A percentile compares a stretch with the other conserved stretches of the same genome.
Conservation (phyloP, 2,329 filamentous ascomycete genomes). For the Aspergillus spinulosporus region DNA sequence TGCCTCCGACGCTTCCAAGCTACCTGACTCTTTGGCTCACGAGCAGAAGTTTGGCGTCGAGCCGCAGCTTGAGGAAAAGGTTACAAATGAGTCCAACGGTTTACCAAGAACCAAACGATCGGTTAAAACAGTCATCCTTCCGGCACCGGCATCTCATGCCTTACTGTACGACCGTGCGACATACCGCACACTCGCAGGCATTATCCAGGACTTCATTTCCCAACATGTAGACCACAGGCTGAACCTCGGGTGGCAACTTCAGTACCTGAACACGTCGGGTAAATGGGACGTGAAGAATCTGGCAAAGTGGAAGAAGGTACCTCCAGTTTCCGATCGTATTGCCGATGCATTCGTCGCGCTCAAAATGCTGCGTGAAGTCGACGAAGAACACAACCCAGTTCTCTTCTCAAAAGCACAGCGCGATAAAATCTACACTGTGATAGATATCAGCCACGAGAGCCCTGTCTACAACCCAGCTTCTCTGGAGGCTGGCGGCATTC, state of each 20-base stretch:
- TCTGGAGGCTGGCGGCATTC: conserved; percentile 65
- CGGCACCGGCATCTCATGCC: conserved; percentile 76
- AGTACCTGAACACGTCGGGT: conserved; percentile 81
- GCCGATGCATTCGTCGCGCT: conserved; percentile 80
- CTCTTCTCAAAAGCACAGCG: conserved; percentile 70
- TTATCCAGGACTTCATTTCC: conserved; percentile 79
- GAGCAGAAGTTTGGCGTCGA: conserved; percentile 33
- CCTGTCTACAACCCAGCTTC: conserved; percentile 82
- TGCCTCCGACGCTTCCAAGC: conserved; percentile 34
- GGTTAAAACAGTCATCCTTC: conserved; percentile 70
- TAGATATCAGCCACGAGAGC: conserved; percentile 88
- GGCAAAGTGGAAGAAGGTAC: conserved; percentile 81
- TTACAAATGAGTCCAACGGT: conserved; percentile 5
- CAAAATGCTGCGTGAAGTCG: conserved; percentile 89
- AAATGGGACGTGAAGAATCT: conserved; percentile 99
- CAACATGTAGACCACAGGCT: conserved; percentile 74
- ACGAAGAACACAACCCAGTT: conserved; percentile 75
- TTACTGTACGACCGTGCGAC: conserved; percentile 77
- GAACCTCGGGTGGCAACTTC: conserved; percentile 84
- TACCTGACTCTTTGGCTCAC: conserved; percentile 25
- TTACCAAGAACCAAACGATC: conserved; percentile 47
- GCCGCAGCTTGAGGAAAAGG: conserved; percentile 22
- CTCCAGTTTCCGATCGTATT: conserved; percentile 75
- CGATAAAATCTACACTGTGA: conserved; percentile 67
- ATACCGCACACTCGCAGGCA: conserved; percentile 73